Evolutionary conservation across 345 rosid genomes (phyloP).

Genomic region (Rhizophora apiculata): DNA sequence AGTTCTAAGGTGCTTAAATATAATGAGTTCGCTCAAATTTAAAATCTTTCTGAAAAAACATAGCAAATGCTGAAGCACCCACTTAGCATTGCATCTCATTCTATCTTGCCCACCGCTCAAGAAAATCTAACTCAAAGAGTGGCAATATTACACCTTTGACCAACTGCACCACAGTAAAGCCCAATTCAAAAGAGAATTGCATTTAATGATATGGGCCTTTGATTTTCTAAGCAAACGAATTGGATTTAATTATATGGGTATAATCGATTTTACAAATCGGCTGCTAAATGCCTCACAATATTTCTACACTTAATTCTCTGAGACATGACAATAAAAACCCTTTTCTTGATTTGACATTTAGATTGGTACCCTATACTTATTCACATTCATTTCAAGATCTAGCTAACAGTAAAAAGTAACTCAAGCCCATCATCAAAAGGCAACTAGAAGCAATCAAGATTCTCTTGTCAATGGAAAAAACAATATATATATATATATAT

Average conservation of each 20-base stretch:
- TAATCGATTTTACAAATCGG: no score
- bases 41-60: not conserved
- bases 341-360: not conserved
- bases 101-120: not conserved
- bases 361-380: slow-evolving; percentile 5
- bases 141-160: not conserved
- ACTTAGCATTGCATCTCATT: not conserved
- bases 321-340: not conserved
- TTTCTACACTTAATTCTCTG: no score
- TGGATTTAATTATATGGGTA: not conserved
- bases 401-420: not conserved
- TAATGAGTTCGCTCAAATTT: not conserved
- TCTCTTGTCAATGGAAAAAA: not conserved
- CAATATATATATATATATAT: no score
- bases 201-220: not conserved
- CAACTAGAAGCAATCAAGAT: not conserved
- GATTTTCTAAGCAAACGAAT: slow-evolving; percentile 8
- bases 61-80: not conserved
- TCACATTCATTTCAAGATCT: slow-evolving; percentile 19
- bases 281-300: not conserved
- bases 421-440: not conserved
- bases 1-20: no score
- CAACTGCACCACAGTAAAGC: not conserved
- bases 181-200: not conserved
- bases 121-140: not conserved